phyloP scores from a whole-genome alignment of 192 early-diverging fungal genomes.

The Geranomyces variabilis region DNA sequence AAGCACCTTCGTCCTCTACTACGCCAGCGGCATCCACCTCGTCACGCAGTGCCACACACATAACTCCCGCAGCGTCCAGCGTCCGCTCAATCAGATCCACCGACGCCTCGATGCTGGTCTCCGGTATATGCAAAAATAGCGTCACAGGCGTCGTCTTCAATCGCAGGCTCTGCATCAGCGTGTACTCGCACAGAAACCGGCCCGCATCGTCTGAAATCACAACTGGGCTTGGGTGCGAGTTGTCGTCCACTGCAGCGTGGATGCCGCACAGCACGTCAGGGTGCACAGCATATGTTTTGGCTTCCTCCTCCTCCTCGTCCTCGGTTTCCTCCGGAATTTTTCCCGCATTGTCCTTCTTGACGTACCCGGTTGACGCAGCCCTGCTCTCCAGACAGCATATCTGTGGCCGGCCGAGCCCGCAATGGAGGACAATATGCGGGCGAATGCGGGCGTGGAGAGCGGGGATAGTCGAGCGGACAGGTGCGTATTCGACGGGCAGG shows the following conservation, averaged over 20 bases:
- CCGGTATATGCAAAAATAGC: not conserved
- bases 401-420: not conserved
- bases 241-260: not conserved
- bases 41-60: not conserved
- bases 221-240: not conserved
- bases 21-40: too few relatives aligned
- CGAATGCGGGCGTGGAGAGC: not conserved
- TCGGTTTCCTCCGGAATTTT: not conserved
- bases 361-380: not conserved
- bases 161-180: not conserved
- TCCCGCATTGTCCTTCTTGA: not conserved
- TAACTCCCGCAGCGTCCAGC: not conserved
- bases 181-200: constrained; percentile 5
- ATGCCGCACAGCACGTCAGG: too few relatives aligned
- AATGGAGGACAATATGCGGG: constrained; percentile 1
- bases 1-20: too few relatives aligned
- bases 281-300: too few relatives aligned
- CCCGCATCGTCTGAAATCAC: constrained; percentile 5
- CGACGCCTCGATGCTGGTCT: not conserved
- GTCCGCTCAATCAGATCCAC: not conserved
- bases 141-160: not conserved
- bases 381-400: not conserved
- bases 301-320: not conserved
- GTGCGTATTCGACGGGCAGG: constrained; percentile 8
- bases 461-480: not conserved